Evolutionary conservation across 352 stramenopile species (phyloP), one percentile per base, ranked within the genome.

Genomic region (Elongisporangium undulatum): DNA sequence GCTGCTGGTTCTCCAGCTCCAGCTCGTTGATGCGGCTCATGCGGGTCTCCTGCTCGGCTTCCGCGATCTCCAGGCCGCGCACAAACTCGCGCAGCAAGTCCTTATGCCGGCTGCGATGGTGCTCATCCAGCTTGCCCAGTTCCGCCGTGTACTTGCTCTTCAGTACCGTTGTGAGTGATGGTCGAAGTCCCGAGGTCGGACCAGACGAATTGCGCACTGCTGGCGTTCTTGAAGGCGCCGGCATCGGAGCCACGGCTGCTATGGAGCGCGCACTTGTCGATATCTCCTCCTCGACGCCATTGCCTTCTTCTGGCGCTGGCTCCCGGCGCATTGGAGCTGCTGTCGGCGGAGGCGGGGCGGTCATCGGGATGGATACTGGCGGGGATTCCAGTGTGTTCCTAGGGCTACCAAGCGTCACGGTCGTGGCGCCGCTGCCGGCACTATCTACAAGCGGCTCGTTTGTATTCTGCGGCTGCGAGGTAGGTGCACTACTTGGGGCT

Each of bases 1-100:
- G 59, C 22, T 77, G 70, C 49, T 61, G 63, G 63, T 90, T 92
- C 55, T 87, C 82, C 15, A 85, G 51, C 59, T 92, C 79, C 9
- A 92, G 66, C 53, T 89, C 82, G 45, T 71, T 67, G 41, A 92
- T 89, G 53, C 87, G 82, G 60, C 72, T 89, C 74, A 89, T 79
- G 1, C 78, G 75, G 56, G 79, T 89, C 49, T 90, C 79, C 56
- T 92, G 81, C 57, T 90, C 82, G 4, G 75, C 78, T 19, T 88
- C 76, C 12, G 78, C 82, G 59, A 90, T 87, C 60, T 92, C 82
- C 13, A 92, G 58, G 13, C 77, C 79, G 5, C 79, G 78, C 26
- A 92, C 79, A 52, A 92, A 89, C 66, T 92, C 82, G 7, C 66
- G 68, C 53, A 92, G 66, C 50, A 91, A 58, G 48, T 88, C 77